Base-by-base conservation (phyloP, 1,284 basidiomycete species). In the Gomphus sp. region DNA sequence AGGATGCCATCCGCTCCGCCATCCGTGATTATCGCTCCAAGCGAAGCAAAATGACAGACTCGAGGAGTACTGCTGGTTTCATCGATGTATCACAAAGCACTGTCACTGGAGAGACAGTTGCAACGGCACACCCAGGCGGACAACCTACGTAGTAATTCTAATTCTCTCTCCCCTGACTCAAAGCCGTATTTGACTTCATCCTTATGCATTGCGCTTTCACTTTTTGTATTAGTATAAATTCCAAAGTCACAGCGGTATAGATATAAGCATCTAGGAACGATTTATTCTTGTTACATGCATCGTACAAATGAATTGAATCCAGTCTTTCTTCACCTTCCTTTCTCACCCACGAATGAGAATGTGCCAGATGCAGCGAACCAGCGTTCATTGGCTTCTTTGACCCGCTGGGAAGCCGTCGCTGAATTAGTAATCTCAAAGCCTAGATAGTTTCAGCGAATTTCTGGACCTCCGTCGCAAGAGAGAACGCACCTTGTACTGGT, bases 1-100 rank as follows among this genome's bases (percentile, higher is more conserved):
- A 99, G 74, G 97, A 99, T 71, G 97, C 97, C 54, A 99, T 99
- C 74, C 87, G 87, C 61, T 93, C 91, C 31, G 93, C 93, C 47
- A 96, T 98, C 72, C 89, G 91, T 65, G 89, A 98, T 71, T 98
- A 95, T 75, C 82, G 84, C 68, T 80, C 80, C 62, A 95, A 95
- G 76, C 85, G 90, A 61, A 74, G 74, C 63, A 78, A 74, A 49
- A 59, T 80, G 58, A 62, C 75, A 34, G 78, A 81, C 56, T 73
- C 79, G 11, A 80, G 80, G 65, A 76, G 81, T 65, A 61, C 74
- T 11, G 65, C 73, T 33, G 83, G 87, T 41, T 87, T 83, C 70
- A 89, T 93, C 64, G 87, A 93, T 69, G 87, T 92, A 43, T 77
- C 83, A 0, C 89, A 91, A 70, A 80, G 78, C 68, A 72, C 79